Evolutionary conservation across 257 asterid species (phyloP).

Genomic region (Parsonsia alboflavescens): DNA sequence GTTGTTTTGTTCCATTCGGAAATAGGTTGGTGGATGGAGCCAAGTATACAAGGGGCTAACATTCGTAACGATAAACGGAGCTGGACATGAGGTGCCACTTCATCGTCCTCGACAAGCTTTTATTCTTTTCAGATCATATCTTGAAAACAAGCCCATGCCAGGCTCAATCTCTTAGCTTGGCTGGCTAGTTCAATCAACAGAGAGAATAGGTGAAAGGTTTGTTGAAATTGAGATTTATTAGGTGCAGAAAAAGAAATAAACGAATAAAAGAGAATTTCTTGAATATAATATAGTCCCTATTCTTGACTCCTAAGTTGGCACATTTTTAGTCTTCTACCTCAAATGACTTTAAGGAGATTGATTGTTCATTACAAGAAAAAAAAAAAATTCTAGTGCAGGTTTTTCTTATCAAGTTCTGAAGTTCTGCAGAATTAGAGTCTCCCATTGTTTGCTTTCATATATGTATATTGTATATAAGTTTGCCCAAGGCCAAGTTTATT

Average conservation of each 20-base stretch:
- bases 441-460: background rate
- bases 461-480: background rate
- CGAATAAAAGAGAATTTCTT: conserved; percentile 9
- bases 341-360: background rate
- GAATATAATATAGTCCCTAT: background rate
- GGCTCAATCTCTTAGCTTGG: conserved; percentile 19
- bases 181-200: background rate
- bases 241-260: background rate
- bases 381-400: background rate
- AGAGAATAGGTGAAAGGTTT: background rate
- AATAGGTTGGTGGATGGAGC: conserved; percentile 99
- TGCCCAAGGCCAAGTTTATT: background rate
- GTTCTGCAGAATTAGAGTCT: background rate
- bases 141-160: conserved; percentile 76
- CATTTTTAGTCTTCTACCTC: background rate
- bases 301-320: conserved; percentile 2
- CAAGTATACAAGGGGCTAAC: conserved; percentile 86
- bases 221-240: background rate
- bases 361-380: background rate
- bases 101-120: conserved; percentile 95
- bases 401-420: background rate
- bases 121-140: conserved; percentile 63
- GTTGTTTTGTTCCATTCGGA: background rate
- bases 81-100: conserved; percentile 97
- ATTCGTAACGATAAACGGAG: conserved; percentile 79